These are phyloP conservation scores for Aspergillus sp. DNA, from an alignment of 2,329 filamentous ascomycete genomes.

Conservation along the genomic window DNA sequence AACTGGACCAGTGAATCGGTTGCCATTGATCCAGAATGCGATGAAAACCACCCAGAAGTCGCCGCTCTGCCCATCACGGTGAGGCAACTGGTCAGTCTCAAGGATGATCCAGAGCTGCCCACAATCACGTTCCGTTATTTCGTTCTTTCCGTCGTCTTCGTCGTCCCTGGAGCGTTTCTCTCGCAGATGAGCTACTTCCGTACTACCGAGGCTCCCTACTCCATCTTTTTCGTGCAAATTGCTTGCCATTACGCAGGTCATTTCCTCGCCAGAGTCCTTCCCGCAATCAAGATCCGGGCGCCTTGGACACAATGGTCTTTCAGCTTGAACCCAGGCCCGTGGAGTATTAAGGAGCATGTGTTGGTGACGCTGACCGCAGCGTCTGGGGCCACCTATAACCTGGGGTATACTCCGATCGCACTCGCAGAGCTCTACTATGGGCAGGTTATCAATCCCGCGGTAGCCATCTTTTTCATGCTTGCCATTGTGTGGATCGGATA, in stretches of 20 bases:
- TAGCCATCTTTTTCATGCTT: conserved; percentile 58
- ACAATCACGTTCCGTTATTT: conserved; percentile 60
- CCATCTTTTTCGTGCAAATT: conserved; percentile 59
- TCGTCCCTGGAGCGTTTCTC: conserved; percentile 54
- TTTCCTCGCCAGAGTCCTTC: conserved; percentile 49
- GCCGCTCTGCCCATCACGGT: conserved; percentile 52
- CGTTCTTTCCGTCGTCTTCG: conserved; percentile 51
- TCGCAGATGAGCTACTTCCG: conserved; percentile 54
- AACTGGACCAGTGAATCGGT: conserved; percentile 10
- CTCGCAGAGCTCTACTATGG: conserved; percentile 57
- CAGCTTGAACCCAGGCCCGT: conserved; percentile 53
- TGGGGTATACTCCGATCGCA: conserved; percentile 49
- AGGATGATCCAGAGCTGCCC: conserved; percentile 52
- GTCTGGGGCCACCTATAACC: conserved; percentile 50
- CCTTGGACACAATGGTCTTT: conserved; percentile 48
- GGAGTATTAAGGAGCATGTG: conserved; percentile 56
- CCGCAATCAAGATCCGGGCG: conserved; percentile 43
- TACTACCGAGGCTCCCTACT: conserved; percentile 55
- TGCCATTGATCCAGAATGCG: conserved; percentile 18
- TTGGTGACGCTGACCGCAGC: conserved; percentile 52
- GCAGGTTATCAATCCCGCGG: conserved; percentile 47
- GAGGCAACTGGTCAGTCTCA: conserved; percentile 53
- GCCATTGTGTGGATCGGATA: conserved; percentile 56
- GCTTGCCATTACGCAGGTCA: conserved; percentile 51
- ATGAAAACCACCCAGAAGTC: conserved; percentile 48